These are phyloP conservation scores for Didymella pinodella DNA, from an alignment of 2,329 filamentous ascomycete species.

Conservation along the genomic window DNA sequence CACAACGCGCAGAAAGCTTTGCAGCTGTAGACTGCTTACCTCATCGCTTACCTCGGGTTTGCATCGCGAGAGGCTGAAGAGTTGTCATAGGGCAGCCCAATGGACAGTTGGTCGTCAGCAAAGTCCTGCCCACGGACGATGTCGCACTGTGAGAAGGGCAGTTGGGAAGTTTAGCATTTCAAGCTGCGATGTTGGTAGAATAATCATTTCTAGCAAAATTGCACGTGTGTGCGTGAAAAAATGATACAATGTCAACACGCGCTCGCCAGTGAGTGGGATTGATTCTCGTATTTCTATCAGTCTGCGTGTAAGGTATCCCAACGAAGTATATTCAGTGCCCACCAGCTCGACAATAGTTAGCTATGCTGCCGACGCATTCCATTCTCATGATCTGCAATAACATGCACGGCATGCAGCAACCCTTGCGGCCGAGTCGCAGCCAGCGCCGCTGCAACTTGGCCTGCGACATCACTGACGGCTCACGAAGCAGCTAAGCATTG, in stretches of 20 bases:
- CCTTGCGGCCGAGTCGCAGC: not conserved
- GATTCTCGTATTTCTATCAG: not conserved
- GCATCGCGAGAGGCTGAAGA: not conserved
- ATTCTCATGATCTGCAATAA: not conserved
- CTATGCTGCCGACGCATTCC: not conserved
- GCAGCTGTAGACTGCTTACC: not conserved
- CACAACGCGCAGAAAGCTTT: not conserved
- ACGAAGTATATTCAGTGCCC: not conserved
- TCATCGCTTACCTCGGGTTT: too few species aligned
- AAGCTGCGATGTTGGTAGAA: not conserved
- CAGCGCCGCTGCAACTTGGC: not conserved
- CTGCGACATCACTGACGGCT: not conserved
- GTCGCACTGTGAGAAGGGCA: not conserved
- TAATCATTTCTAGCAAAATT: not conserved
- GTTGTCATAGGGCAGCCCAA: not conserved
- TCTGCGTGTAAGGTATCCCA: not conserved
- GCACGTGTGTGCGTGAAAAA: too few species aligned
- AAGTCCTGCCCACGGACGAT: not conserved
- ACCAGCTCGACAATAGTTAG: not conserved
- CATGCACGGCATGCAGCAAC: not conserved
- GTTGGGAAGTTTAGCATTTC: not conserved
- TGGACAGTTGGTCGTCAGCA: not conserved
- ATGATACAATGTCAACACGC: not conserved
- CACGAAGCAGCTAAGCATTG: not conserved
- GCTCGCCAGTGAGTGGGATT: not conserved